Percentiles rank a stretch among this genome's conserved stretches.
Evolutionary conservation across 805 yeast genomes (phyloP).

Genomic region (Yarrowia sp.): DNA sequence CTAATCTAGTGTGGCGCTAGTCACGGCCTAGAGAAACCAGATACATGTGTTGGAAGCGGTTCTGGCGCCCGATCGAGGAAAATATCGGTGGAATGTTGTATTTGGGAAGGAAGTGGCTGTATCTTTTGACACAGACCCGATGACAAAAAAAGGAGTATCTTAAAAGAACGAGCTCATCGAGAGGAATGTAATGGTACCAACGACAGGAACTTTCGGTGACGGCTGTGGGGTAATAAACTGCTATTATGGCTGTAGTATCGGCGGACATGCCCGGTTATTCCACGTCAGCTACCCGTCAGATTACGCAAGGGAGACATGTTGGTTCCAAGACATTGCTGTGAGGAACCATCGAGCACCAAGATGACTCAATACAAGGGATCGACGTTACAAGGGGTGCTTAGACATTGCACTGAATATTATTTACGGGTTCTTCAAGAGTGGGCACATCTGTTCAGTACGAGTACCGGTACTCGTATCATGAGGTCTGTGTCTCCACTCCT

Average conservation of each 20-base stretch:
- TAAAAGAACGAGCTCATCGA: background rate
- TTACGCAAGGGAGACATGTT: background rate
- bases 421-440: too few relatives aligned
- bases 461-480: too few relatives aligned
- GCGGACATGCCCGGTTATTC: background rate
- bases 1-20: slow-evolving; percentile 26
- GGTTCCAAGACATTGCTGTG: background rate
- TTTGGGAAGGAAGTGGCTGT: background rate
- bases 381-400: background rate
- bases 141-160: slow-evolving; percentile 22
- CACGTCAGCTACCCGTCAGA: slow-evolving; percentile 6
- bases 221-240: slow-evolving; percentile 7
- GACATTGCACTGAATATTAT: too few relatives aligned
- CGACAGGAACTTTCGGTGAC: background rate
- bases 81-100: background rate
- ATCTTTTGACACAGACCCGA: background rate
- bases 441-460: too few relatives aligned
- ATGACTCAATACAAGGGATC: background rate
- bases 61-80: background rate
- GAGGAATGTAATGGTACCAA: background rate
- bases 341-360: background rate
- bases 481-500: too few relatives aligned
- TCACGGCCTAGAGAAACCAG: slow-evolving; percentile 6
- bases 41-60: slow-evolving; percentile 5
- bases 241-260: background rate